phyloP scores from a whole-genome alignment of 2,329 filamentous ascomycete species.

The Phaeoacremonium minimum region DNA sequence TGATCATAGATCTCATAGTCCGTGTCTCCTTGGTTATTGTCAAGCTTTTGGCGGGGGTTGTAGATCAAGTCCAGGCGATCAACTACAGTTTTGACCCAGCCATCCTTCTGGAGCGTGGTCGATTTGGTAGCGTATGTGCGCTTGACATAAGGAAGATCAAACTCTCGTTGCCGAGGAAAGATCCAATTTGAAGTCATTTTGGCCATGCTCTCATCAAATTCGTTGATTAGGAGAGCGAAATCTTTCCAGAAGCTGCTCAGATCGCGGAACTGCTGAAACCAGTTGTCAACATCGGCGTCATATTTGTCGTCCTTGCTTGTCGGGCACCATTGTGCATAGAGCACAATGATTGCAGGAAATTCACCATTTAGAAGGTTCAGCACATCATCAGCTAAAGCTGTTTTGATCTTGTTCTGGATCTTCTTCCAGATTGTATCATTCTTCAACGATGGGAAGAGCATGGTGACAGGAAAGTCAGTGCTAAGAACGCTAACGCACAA shows the following conservation, averaged over 20 bases:
- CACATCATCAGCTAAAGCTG: conserved; percentile 28
- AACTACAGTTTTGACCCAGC: conserved; percentile 32
- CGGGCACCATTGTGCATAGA: conserved; percentile 46
- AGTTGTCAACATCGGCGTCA: conserved; percentile 26
- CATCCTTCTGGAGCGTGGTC: conserved; percentile 29
- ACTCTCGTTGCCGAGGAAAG: conserved; percentile 39
- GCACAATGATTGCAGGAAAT: conserved; percentile 34
- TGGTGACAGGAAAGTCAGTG: conserved; percentile 27
- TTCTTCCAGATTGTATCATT: too few species aligned
- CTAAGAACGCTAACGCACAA: conserved; percentile 41
- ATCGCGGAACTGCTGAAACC: conserved; percentile 34
- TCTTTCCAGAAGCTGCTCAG: too few species aligned
- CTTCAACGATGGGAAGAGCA: too few species aligned
- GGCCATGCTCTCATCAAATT: conserved; percentile 36
- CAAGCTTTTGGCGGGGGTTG: too few species aligned
- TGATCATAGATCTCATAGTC: conserved; percentile 26
- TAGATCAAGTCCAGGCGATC: conserved; percentile 31
- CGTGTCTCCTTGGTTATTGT: too few species aligned
- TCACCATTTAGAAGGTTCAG: conserved; percentile 26
- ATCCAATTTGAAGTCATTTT: conserved; percentile 39
- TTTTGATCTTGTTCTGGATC: conserved; percentile 28
- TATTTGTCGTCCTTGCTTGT: conserved; percentile 27
- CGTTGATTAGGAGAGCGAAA: conserved; percentile 18
- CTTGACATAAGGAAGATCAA: conserved; percentile 43
- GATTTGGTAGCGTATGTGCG: conserved; percentile 38